Percentiles rank a stretch among this genome's conserved stretches.
These are phyloP conservation scores for Cylindrodendrum hubeiense DNA, from an alignment of 2,329 filamentous ascomycete genomes.

Conservation along the genomic window DNA sequence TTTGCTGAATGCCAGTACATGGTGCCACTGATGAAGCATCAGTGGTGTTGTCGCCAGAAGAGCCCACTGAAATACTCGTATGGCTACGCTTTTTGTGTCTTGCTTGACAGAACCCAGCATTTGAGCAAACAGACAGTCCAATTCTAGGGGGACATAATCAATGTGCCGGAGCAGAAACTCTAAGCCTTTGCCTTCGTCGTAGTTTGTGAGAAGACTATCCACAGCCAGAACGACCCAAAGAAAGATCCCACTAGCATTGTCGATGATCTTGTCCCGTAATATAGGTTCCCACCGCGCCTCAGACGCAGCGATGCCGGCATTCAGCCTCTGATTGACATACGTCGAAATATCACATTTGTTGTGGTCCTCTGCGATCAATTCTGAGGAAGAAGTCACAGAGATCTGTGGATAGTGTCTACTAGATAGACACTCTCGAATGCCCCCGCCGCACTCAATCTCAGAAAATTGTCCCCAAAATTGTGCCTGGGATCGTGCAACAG, in stretches of 20 bases:
- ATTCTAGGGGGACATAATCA: background rate
- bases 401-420: conserved; percentile 21
- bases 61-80: conserved; percentile 29
- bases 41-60: conserved; percentile 7
- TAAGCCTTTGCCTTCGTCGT: conserved; percentile 22
- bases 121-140: background rate
- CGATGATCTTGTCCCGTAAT: background rate
- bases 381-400: conserved; percentile 1
- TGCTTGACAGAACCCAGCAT: background rate
- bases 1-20: conserved; percentile 27
- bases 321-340: conserved; percentile 17
- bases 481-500: too few species aligned
- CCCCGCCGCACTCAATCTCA: too few species aligned
- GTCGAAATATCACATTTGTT: conserved; percentile 21
- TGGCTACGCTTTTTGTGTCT: background rate
- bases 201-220: conserved; percentile 4
- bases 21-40: conserved; percentile 30
- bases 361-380: conserved; percentile 12
- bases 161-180: background rate
- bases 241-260: conserved; percentile 20
- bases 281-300: conserved; percentile 1
- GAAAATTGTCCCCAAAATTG: too few species aligned
- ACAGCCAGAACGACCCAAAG: conserved; percentile 27
- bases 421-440: conserved; percentile 19
- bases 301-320: background rate